Evolutionary conservation across 306 rosid species (phyloP).

Genomic region (Inga laurina): DNA sequence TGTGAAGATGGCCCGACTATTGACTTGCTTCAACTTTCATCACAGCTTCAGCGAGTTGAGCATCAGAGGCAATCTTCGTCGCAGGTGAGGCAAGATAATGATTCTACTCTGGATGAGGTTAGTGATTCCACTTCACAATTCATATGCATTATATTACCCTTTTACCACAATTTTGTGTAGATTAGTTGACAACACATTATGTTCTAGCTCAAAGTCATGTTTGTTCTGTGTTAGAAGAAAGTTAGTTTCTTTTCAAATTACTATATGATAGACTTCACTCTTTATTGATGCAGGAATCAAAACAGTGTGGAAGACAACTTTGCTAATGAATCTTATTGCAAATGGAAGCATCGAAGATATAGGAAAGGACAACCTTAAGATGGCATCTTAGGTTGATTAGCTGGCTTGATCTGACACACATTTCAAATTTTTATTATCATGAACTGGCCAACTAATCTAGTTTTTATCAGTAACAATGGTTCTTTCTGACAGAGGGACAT

Average conservation of each 20-base stretch:
- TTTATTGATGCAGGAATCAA: conserved; percentile 30
- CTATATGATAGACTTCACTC: conserved; percentile 5
- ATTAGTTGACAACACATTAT: neutral
- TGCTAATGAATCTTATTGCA: neutral
- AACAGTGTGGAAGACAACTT: conserved; percentile 16
- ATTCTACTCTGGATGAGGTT: conserved; percentile 52
- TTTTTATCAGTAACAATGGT: neutral
- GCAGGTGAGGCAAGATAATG: conserved; percentile 60
- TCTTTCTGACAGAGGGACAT: neutral
- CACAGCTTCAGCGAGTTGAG: conserved; percentile 86
- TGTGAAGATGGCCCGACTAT: conserved; percentile 63
- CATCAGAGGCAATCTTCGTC: conserved; percentile 64
- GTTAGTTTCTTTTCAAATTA: neutral
- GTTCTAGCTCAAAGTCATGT: conserved; percentile 15
- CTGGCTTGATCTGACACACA: conserved; percentile 23
- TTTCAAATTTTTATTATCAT: conserved; percentile 28
- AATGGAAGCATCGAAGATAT: neutral
- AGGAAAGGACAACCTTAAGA: conserved; percentile 6
- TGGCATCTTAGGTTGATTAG: conserved; percentile 11
- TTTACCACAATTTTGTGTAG: neutral
- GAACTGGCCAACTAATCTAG: conserved; percentile 20
- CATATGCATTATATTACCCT: neutral
- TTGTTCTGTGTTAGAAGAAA: conserved; percentile 4
- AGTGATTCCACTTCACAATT: neutral
- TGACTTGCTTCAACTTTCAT: conserved; percentile 79